phyloP scores from a whole-genome alignment of 2,329 filamentous ascomycete genomes.

The Scedosporium boydii region DNA sequence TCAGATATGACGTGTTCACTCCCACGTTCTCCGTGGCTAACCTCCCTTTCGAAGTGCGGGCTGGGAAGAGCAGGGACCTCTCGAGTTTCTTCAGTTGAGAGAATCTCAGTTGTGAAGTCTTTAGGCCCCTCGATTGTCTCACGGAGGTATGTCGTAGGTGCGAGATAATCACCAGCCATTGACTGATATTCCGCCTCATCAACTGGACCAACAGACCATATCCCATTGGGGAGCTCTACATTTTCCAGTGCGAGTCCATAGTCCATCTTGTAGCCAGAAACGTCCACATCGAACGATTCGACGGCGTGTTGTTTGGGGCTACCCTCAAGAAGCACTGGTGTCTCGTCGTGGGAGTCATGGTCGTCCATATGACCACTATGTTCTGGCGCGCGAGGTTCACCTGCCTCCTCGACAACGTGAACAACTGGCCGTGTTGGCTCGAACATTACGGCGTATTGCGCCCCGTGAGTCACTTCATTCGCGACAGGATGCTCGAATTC shows the following conservation, averaged over 20 bases:
- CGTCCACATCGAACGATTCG: not conserved
- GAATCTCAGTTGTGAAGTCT: not conserved
- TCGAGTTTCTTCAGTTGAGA: not conserved
- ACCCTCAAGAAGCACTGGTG: not conserved
- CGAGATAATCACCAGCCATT: not conserved
- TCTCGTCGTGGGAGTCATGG: not conserved
- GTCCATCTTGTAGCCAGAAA: conserved; percentile 1
- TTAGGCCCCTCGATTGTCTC: not conserved
- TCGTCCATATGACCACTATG: not conserved
- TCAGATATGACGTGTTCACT: not conserved
- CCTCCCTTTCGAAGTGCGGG: not conserved
- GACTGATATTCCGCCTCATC: not conserved
- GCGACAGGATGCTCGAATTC: not conserved
- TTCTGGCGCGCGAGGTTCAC: not conserved
- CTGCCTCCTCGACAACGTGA: not conserved
- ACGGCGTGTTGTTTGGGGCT: not conserved
- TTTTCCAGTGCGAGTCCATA: not conserved
- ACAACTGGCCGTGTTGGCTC: not conserved
- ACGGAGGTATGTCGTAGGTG: not conserved
- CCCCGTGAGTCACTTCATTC: not conserved
- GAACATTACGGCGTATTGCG: not conserved
- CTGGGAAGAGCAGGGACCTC: not conserved
- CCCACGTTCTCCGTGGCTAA: not conserved
- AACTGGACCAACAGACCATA: not conserved
- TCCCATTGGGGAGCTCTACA: conserved; percentile 1